Evolutionary conservation across 805 yeast genomes (phyloP).

Genomic region (Sugiyamaella lignohabitans): DNA sequence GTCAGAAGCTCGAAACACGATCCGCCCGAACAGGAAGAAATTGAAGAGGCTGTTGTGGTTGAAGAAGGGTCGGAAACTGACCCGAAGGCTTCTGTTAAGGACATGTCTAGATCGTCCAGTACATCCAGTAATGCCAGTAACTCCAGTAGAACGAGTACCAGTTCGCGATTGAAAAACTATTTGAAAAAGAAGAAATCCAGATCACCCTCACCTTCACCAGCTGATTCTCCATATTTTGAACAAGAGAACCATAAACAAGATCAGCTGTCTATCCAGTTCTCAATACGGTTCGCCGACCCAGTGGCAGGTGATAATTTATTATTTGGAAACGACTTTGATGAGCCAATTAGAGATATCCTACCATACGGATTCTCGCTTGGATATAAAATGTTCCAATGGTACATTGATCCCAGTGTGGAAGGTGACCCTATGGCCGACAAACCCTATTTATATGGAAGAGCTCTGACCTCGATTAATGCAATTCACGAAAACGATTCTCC

Average conservation of each 20-base stretch:
- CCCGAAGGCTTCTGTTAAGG: neutral
- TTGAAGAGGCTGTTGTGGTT: neutral
- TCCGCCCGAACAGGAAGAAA: slow-evolving; percentile 9
- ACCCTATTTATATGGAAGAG: slow-evolving; percentile 60
- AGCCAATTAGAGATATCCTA: slow-evolving; percentile 50
- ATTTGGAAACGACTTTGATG: slow-evolving; percentile 64
- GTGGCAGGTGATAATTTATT: slow-evolving; percentile 48
- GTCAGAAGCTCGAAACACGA: slow-evolving; percentile 27
- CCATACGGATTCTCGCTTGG: slow-evolving; percentile 55
- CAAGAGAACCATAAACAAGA: slow-evolving; percentile 23
- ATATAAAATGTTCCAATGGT: slow-evolving; percentile 47
- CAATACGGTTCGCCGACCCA: slow-evolving; percentile 36
- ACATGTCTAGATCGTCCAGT: neutral
- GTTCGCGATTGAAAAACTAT: neutral
- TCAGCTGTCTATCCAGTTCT: slow-evolving; percentile 34
- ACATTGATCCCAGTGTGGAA: slow-evolving; percentile 57
- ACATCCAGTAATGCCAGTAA: slow-evolving; percentile 32
- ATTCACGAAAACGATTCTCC: slow-evolving; percentile 25
- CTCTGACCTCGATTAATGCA: slow-evolving; percentile 49
- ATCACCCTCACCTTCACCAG: neutral
- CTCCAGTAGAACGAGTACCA: neutral
- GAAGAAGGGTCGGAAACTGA: neutral
- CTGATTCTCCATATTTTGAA: slow-evolving; percentile 23
- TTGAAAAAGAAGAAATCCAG: neutral
- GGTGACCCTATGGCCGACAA: slow-evolving; percentile 55